phyloP scores from a whole-genome alignment of 257 asterid genomes.

The Nicotiana noctiflora region DNA sequence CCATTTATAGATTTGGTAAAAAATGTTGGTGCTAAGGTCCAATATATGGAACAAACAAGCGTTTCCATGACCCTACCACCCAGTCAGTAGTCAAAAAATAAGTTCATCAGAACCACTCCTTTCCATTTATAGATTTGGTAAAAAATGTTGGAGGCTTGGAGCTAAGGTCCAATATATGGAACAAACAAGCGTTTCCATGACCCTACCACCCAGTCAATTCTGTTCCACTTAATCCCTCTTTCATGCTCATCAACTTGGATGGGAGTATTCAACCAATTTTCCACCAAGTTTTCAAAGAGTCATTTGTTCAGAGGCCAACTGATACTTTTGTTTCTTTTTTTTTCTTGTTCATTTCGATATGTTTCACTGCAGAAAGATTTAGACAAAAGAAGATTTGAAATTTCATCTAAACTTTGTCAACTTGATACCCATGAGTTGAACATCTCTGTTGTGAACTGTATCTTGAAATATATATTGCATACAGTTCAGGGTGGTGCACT shows the following conservation, averaged over 20 bases:
- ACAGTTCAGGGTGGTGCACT: slow-evolving; percentile 1
- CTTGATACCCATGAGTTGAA: not conserved
- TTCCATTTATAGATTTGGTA: not conserved
- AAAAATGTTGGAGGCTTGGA: not conserved
- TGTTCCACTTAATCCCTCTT: too few relatives aligned
- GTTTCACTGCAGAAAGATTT: not conserved
- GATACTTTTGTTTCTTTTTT: not conserved
- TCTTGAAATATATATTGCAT: not conserved
- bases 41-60: too few relatives aligned
- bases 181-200: too few relatives aligned
- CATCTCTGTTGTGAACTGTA: not conserved
- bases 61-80: too few relatives aligned
- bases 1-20: not conserved
- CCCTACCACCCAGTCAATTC: too few relatives aligned
- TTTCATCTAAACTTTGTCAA: not conserved
- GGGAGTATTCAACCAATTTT: not conserved
- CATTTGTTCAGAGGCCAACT: not conserved
- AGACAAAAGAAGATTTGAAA: not conserved
- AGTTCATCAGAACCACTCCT: not conserved
- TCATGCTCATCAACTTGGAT: not conserved
- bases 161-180: too few relatives aligned
- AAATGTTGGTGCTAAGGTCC: not conserved
- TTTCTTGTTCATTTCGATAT: not conserved
- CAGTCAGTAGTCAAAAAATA: slow-evolving; percentile 18
- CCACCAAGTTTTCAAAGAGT: not conserved